phyloP scores from a whole-genome alignment of 2,329 filamentous ascomycete genomes.

The Aspergillus flavus region DNA sequence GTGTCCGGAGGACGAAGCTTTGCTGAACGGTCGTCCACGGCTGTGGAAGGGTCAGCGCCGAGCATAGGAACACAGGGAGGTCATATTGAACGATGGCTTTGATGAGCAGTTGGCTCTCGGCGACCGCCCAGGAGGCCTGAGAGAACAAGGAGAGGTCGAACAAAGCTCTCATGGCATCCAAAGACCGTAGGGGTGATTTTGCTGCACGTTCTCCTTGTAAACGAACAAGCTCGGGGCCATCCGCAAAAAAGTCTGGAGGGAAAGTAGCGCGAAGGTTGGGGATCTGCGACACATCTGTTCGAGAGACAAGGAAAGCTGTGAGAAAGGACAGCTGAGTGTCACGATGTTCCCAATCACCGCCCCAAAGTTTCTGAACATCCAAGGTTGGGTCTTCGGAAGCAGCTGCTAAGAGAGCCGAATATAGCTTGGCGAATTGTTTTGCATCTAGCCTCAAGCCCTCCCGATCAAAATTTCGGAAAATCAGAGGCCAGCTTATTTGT shows the following conservation, averaged over 20 bases:
- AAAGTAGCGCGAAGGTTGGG: constrained; percentile 80
- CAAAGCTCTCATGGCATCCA: constrained; percentile 74
- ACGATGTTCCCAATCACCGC: constrained; percentile 80
- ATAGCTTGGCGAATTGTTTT: constrained; percentile 78
- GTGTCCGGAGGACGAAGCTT: constrained; percentile 55
- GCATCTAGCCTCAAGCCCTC: constrained; percentile 74
- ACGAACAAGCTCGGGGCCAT: constrained; percentile 62
- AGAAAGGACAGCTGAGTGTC: constrained; percentile 94
- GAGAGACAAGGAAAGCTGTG: constrained; percentile 78
- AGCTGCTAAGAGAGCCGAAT: constrained; percentile 74
- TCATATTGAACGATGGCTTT: constrained; percentile 61
- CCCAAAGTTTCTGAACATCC: constrained; percentile 89
- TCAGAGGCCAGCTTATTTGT: constrained; percentile 66
- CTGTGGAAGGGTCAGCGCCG: constrained; percentile 51
- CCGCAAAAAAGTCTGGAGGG: constrained; percentile 64
- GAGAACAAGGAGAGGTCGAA: constrained; percentile 65
- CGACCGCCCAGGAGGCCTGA: constrained; percentile 57
- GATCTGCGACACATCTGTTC: constrained; percentile 80
- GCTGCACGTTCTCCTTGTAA: constrained; percentile 67
- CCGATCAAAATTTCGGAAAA: constrained; percentile 80
- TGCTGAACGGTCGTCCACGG: constrained; percentile 53
- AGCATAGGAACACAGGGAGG: constrained; percentile 54
- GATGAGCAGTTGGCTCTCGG: constrained; percentile 60
- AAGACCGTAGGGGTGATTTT: constrained; percentile 84
- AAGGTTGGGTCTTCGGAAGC: constrained; percentile 66